Percentiles rank a stretch among this genome's conserved stretches.
phyloP scores from a whole-genome alignment of 2,329 filamentous ascomycete species.

The Claviceps sp. region DNA sequence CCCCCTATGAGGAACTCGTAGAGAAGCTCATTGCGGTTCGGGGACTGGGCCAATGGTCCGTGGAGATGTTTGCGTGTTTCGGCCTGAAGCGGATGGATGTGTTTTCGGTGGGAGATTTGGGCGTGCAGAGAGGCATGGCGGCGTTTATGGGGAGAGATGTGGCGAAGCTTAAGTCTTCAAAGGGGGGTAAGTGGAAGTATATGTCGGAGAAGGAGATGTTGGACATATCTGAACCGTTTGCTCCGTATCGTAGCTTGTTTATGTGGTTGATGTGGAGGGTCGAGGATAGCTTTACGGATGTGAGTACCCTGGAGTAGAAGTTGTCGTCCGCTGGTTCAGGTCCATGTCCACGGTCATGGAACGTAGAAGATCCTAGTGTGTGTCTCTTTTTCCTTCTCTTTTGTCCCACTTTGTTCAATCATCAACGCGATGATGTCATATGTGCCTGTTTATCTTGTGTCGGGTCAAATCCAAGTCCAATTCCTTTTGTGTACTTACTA shows the following conservation, averaged over 20 bases:
- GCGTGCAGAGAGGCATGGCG: constrained; percentile 90
- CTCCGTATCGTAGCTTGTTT: constrained; percentile 79
- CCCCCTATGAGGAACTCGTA: constrained; percentile 75
- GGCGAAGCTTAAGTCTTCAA: constrained; percentile 58
- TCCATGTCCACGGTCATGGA: not conserved
- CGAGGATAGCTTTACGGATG: constrained; percentile 52
- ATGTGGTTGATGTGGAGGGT: constrained; percentile 99
- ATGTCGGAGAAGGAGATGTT: constrained; percentile 91
- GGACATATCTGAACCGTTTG: constrained; percentile 64
- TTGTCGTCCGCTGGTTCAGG: not conserved
- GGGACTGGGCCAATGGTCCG: constrained; percentile 79
- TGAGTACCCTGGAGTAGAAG: constrained; percentile 42
- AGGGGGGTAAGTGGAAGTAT: constrained; percentile 91
- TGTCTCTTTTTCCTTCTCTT: not conserved
- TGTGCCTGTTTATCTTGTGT: too few relatives aligned
- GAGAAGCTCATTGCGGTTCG: constrained; percentile 72
- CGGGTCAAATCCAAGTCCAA: too few relatives aligned
- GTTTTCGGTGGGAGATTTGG: constrained; percentile 82
- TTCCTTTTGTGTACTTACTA: too few relatives aligned
- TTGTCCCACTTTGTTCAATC: not conserved
- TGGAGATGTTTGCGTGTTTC: constrained; percentile 97
- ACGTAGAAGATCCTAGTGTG: not conserved
- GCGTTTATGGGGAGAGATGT: constrained; percentile 74
- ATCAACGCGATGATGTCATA: too few relatives aligned
- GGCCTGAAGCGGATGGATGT: constrained; percentile 90